A percentile compares a stretch with the other conserved stretches of the same genome.
These are phyloP conservation scores for Parachlorella kessleri DNA, from an alignment of 139 green algal species.

Conservation along the genomic window DNA sequence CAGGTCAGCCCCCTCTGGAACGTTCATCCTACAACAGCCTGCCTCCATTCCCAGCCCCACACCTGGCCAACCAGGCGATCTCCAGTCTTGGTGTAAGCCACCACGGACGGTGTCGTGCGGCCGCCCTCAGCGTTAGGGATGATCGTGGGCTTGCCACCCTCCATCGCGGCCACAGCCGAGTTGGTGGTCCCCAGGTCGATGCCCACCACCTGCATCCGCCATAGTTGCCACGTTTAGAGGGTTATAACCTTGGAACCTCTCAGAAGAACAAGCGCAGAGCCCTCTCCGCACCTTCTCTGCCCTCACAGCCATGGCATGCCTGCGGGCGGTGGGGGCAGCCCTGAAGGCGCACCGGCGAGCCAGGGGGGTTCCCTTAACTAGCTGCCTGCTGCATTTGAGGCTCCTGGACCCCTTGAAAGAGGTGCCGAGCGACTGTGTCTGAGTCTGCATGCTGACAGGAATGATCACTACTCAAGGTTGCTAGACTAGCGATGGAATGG, in stretches of 20 bases:
- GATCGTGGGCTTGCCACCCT: constrained; percentile 95
- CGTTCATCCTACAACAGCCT: too few relatives aligned
- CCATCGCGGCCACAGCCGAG: constrained; percentile 91
- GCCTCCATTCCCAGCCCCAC: too few relatives aligned
- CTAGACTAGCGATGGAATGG: too few relatives aligned
- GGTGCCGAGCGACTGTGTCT: neutral
- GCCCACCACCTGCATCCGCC: constrained; percentile 57
- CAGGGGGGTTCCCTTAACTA: neutral
- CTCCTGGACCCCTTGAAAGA: neutral
- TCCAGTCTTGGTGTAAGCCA: constrained; percentile 94
- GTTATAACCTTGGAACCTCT: neutral
- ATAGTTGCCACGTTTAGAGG: too few relatives aligned
- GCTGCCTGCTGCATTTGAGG: neutral
- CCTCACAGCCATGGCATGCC: neutral
- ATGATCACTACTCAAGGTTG: too few relatives aligned
- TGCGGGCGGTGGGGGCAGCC: constrained; percentile 1
- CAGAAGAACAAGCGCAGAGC: too few relatives aligned
- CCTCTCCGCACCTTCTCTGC: constrained; percentile 26
- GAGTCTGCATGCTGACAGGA: constrained; percentile 21
- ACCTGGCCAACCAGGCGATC: constrained; percentile 97
- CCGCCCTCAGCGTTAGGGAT: constrained; percentile 98
- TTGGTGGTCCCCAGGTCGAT: constrained; percentile 83
- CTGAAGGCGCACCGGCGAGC: neutral
- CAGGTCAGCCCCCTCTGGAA: too few relatives aligned
- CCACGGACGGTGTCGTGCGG: constrained; percentile 96